Evolutionary conservation across 2,329 filamentous ascomycete genomes (phyloP).

Genomic region (Trichoderma aggressivum): DNA sequence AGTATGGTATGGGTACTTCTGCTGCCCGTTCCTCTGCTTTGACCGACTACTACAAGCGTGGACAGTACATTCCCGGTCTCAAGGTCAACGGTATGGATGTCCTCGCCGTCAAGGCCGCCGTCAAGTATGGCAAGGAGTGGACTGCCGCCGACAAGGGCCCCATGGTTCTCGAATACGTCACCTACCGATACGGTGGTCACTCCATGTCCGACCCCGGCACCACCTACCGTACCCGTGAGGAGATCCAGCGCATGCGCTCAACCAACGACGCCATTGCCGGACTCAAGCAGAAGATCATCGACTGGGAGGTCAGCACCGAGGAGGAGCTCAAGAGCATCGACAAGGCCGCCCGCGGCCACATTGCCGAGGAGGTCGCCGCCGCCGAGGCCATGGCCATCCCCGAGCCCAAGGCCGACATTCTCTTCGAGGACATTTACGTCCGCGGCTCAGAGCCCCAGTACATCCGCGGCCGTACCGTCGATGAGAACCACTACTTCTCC

Average conservation of each 20-base stretch:
- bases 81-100: conserved; percentile 99
- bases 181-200: conserved; percentile 98
- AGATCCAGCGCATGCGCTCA: conserved; percentile 98
- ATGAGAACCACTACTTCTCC: conserved; percentile 93
- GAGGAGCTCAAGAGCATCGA: conserved; percentile 95
- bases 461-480: conserved; percentile 80
- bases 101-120: conserved; percentile 93
- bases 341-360: conserved; percentile 82
- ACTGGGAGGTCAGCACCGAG: conserved; percentile 88
- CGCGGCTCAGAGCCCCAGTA: conserved; percentile 81
- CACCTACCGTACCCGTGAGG: conserved; percentile 98
- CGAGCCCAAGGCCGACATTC: conserved; percentile 73
- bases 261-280: conserved; percentile 98
- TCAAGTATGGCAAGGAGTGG: conserved; percentile 90
- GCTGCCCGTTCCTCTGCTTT: conserved; percentile 90
- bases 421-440: conserved; percentile 97
- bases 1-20: conserved; percentile 99
- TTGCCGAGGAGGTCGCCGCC: conserved; percentile 84
- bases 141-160: conserved; percentile 81
- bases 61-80: conserved; percentile 97
- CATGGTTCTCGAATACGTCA: conserved; percentile 96
- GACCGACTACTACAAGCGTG: conserved; percentile 99
- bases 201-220: conserved; percentile 99
- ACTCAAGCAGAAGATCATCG: conserved; percentile 95
- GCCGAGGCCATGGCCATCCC: conserved; percentile 86